phyloP scores from a whole-genome alignment of 129 eudicot genomes.

The Heracleum sosnowskyi region DNA sequence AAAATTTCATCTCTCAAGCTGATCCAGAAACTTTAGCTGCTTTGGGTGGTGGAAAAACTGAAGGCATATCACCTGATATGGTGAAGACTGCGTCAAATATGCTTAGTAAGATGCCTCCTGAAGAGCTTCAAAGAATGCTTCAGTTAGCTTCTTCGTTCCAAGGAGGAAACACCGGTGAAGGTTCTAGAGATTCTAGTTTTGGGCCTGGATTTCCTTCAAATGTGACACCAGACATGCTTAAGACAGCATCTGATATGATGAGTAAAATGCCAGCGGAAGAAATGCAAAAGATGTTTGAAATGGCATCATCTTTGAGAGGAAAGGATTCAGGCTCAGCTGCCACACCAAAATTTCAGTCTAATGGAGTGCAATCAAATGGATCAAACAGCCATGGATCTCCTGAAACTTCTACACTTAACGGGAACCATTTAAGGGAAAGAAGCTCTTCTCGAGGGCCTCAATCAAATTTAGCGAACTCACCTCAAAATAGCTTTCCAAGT shows the following conservation, averaged over 20 bases:
- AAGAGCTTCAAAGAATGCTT: constrained; percentile 80
- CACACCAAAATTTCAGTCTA: constrained; percentile 19
- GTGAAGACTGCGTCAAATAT: constrained; percentile 67
- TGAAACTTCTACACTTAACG: constrained; percentile 23
- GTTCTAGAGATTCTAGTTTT: constrained; percentile 13
- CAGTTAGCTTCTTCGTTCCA: constrained; percentile 74
- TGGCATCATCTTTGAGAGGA: constrained; percentile 73
- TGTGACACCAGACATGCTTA: constrained; percentile 74
- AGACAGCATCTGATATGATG: constrained; percentile 88
- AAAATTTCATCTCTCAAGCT: constrained; percentile 63
- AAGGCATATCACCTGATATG: constrained; percentile 73
- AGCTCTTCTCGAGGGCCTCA: constrained; percentile 33
- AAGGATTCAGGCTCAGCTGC: constrained; percentile 29
- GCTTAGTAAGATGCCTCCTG: constrained; percentile 88
- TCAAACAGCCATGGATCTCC: constrained; percentile 26
- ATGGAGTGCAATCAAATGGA: constrained; percentile 25
- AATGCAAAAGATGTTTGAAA: constrained; percentile 72
- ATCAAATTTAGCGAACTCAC: constrained; percentile 15
- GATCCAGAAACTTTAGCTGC: constrained; percentile 78
- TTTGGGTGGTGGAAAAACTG: constrained; percentile 52
- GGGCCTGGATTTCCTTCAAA: constrained; percentile 47
- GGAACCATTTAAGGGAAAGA: constrained; percentile 33
- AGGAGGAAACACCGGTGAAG: constrained; percentile 41
- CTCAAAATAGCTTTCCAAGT: constrained; percentile 49
- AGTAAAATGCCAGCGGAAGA: constrained; percentile 82